A percentile compares a stretch with the other conserved stretches of the same genome.
Conservation (phyloP, 345 rosid species). For the Acer yangbiense region DNA sequence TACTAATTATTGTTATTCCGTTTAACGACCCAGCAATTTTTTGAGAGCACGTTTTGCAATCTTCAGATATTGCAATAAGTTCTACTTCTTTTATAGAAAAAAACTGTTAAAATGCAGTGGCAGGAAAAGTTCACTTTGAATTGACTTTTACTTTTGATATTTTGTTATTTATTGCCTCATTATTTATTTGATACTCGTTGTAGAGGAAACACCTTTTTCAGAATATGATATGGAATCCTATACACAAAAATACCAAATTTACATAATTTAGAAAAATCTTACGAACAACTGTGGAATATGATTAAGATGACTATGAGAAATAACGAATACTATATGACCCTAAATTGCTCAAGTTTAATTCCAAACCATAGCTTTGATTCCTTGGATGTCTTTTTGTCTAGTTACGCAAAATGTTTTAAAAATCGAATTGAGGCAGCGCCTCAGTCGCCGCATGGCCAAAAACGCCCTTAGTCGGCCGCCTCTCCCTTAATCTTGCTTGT, state of each 20-base stretch:
- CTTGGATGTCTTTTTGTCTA: background rate
- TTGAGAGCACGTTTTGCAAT: background rate
- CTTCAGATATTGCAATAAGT: background rate
- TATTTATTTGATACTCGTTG: background rate
- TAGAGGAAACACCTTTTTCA: background rate
- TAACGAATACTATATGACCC: background rate
- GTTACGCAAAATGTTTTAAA: too few relatives aligned
- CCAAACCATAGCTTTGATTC: background rate
- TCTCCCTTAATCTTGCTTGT: too few relatives aligned
- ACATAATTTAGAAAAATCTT: background rate
- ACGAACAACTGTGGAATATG: background rate
- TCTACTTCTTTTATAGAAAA: background rate
- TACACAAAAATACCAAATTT: background rate
- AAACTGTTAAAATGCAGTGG: too few relatives aligned
- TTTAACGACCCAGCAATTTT: background rate
- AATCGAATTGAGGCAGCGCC: too few relatives aligned
- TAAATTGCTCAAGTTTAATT: background rate
- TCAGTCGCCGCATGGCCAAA: too few relatives aligned
- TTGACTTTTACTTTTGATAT: background rate
- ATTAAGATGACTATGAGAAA: background rate
- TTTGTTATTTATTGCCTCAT: background rate
- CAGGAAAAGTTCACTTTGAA: background rate
- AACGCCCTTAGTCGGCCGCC: too few relatives aligned
- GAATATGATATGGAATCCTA: background rate
- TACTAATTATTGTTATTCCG: background rate